Conservation (phyloP, 2,329 filamentous ascomycete genomes). For the Aspergillus sojae region DNA sequence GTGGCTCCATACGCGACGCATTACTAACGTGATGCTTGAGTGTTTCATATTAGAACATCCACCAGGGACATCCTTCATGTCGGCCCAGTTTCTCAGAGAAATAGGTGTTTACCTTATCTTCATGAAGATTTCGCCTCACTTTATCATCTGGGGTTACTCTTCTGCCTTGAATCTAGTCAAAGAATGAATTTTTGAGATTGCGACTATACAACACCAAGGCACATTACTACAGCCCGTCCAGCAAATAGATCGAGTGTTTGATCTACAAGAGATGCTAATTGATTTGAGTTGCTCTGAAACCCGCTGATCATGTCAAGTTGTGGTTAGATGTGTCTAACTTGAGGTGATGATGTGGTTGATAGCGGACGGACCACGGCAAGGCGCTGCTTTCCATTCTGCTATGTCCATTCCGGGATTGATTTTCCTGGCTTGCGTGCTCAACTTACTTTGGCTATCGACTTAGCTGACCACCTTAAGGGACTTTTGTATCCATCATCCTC, state of each 20-base stretch:
- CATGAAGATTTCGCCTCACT: background rate
- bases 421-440: background rate
- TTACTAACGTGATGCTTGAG: background rate
- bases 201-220: background rate
- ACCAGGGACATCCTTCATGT: background rate
- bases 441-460: background rate
- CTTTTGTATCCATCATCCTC: background rate
- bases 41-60: background rate
- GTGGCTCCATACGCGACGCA: background rate
- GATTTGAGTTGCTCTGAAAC: background rate
- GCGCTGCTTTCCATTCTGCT: background rate
- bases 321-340: conserved; percentile 2
- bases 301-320: background rate
- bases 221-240: background rate
- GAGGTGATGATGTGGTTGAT: background rate
- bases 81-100: background rate
- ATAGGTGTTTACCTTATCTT: background rate
- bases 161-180: background rate
- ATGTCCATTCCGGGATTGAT: background rate
- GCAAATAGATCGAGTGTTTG: background rate
- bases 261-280: background rate
- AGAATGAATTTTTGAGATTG: background rate
- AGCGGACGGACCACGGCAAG: background rate
- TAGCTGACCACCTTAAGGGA: background rate
- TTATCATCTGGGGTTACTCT: background rate